A percentile compares a stretch with the other conserved stretches of the same genome.
phyloP scores from a whole-genome alignment of 2,329 filamentous ascomycete genomes.

The Aspergillus fischeri region DNA sequence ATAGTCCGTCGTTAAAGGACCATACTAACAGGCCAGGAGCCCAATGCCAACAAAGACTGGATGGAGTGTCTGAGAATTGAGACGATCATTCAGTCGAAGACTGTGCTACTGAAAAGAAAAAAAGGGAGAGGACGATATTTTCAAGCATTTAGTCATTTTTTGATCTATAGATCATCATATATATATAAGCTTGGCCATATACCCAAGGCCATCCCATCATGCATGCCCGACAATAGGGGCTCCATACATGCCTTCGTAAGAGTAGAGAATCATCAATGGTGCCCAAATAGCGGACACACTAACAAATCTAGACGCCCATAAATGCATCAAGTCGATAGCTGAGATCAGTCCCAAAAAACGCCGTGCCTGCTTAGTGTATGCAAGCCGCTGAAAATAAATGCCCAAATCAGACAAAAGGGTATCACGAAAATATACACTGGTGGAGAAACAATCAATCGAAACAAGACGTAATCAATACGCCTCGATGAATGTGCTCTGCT shows the following conservation, averaged over 20 bases:
- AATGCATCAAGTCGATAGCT: slow-evolving; percentile 5
- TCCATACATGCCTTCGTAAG: slow-evolving; percentile 3
- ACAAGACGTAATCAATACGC: slow-evolving; percentile 39
- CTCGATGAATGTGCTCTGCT: slow-evolving; percentile 45
- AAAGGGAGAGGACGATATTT: background rate
- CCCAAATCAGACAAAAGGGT: background rate
- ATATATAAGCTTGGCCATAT: background rate
- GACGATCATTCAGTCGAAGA: background rate
- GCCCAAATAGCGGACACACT: slow-evolving; percentile 14
- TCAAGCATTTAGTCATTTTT: background rate
- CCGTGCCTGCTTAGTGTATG: background rate
- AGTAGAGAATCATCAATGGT: slow-evolving; percentile 9
- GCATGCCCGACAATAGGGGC: slow-evolving; percentile 8
- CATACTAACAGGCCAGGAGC: no score
- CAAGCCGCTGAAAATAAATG: slow-evolving; percentile 1
- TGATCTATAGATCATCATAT: background rate
- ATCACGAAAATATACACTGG: background rate
- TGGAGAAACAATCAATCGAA: slow-evolving; percentile 1
- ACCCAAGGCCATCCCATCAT: background rate
- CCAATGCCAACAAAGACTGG: no score
- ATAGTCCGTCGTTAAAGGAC: no score
- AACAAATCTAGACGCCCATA: slow-evolving; percentile 5
- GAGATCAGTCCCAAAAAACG: background rate
- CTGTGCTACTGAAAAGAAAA: background rate
- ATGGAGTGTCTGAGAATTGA: background rate